Conservation (phyloP, 306 rosid genomes). For the Phaseolus lunatus region DNA sequence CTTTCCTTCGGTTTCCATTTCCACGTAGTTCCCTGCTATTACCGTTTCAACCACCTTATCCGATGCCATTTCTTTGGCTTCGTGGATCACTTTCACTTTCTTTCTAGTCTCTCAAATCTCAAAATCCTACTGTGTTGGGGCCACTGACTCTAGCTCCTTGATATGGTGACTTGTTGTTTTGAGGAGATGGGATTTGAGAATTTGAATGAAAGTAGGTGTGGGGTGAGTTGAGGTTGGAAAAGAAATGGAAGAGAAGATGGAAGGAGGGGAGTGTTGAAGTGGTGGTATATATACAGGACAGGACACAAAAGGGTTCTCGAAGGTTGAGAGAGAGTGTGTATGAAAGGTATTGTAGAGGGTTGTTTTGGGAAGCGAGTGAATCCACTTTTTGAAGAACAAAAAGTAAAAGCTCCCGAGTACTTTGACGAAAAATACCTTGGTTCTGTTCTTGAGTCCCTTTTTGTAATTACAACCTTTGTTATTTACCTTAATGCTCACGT, state of each 20-base stretch:
- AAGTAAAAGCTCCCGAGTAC: slow-evolving; percentile 9
- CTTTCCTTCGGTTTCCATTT: slow-evolving; percentile 89
- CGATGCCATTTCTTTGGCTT: slow-evolving; percentile 51
- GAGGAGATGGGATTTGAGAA: neutral
- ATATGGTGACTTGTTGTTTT: neutral
- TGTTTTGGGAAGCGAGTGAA: slow-evolving; percentile 64
- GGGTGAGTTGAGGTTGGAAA: slow-evolving; percentile 28
- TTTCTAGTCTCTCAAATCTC: slow-evolving; percentile 5
- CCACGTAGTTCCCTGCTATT: slow-evolving; percentile 85
- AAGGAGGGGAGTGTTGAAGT: slow-evolving; percentile 4
- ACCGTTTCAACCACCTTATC: slow-evolving; percentile 80
- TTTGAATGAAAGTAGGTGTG: neutral
- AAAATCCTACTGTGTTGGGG: neutral
- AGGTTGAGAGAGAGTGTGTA: slow-evolving; percentile 48
- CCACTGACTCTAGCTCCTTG: neutral
- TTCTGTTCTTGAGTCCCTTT: slow-evolving; percentile 55
- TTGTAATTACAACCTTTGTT: slow-evolving; percentile 55
- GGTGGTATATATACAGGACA: slow-evolving; percentile 48
- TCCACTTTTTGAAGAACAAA: slow-evolving; percentile 47
- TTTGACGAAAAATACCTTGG: slow-evolving; percentile 53
- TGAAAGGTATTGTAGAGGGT: slow-evolving; percentile 67
- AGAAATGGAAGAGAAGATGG: slow-evolving; percentile 15
- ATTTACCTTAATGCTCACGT: slow-evolving; percentile 43
- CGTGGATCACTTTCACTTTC: slow-evolving; percentile 8
- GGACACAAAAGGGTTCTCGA: slow-evolving; percentile 59